Evolutionary conservation across 495 filamentous ascomycete genomes (phyloP).

Genomic region (Lepidopterella palustris): DNA sequence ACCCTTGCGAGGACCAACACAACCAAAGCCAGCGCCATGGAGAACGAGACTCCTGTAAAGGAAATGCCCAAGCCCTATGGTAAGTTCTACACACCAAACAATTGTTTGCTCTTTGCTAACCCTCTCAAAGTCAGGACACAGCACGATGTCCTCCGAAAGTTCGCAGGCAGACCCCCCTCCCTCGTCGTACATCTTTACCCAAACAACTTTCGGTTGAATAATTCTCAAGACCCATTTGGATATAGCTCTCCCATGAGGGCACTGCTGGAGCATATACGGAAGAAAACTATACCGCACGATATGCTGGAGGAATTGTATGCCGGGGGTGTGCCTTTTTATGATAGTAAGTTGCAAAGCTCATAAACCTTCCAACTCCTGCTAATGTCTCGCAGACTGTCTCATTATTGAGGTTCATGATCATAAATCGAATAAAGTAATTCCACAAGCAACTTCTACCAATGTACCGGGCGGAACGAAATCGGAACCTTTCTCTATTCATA

Average conservation of each 20-base stretch:
- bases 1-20: constrained; percentile 17
- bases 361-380: background rate
- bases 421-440: constrained; percentile 54
- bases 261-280: constrained; percentile 68
- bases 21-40: constrained; percentile 15
- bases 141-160: constrained; percentile 76
- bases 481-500: constrained; percentile 79
- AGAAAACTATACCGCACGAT: constrained; percentile 63
- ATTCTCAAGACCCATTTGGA: constrained; percentile 83
- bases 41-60: constrained; percentile 9
- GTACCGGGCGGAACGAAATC: constrained; percentile 51
- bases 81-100: background rate
- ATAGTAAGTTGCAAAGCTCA: constrained; percentile 49
- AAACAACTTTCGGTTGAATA: constrained; percentile 85
- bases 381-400: constrained; percentile 56
- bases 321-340: constrained; percentile 75
- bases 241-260: constrained; percentile 88
- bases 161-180: constrained; percentile 66
- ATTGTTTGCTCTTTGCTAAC: background rate
- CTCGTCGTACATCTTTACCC: constrained; percentile 79
- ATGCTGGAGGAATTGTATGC: constrained; percentile 63
- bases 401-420: constrained; percentile 91
- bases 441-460: constrained; percentile 42
- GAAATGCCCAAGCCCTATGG: constrained; percentile 18
- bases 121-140: constrained; percentile 42